Percentiles rank a stretch among this genome's conserved stretches.
Conservation (phyloP, 805 yeast genomes). For the Metschnikowia drakensbergensis region DNA sequence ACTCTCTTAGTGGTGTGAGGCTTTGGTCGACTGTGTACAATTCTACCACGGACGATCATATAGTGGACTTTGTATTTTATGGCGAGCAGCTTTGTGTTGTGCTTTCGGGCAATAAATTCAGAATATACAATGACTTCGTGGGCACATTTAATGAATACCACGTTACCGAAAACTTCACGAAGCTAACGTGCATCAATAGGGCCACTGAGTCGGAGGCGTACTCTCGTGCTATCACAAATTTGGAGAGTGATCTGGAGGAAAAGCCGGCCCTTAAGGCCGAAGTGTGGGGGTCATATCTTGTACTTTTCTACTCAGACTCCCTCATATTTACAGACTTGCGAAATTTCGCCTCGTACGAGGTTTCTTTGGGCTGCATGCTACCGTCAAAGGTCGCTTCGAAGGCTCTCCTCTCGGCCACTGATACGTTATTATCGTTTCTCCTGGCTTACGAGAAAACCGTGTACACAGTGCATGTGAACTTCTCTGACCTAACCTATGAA, state of each 20-base stretch:
- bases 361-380: slow-evolving; percentile 27
- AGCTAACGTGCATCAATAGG: not conserved
- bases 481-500: slow-evolving; percentile 22
- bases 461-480: slow-evolving; percentile 24
- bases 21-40: slow-evolving; percentile 34
- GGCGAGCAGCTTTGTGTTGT: slow-evolving; percentile 57
- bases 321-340: slow-evolving; percentile 36
- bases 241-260: slow-evolving; percentile 31
- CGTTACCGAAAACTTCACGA: slow-evolving; percentile 18
- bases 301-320: slow-evolving; percentile 38
- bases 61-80: slow-evolving; percentile 49
- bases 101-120: slow-evolving; percentile 46
- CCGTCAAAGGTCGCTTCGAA: slow-evolving; percentile 23
- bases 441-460: slow-evolving; percentile 29
- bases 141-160: slow-evolving; percentile 59
- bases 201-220: not conserved
- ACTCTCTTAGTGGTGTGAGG: slow-evolving; percentile 33
- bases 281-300: slow-evolving; percentile 43
- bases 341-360: slow-evolving; percentile 35
- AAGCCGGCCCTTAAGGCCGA: slow-evolving; percentile 24
- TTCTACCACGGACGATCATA: slow-evolving; percentile 48
- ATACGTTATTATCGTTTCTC: slow-evolving; percentile 19
- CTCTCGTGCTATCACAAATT: slow-evolving; percentile 24
- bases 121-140: slow-evolving; percentile 62
- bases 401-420: slow-evolving; percentile 11